Percentiles rank a stretch among this genome's conserved stretches.
These are phyloP conservation scores for Sordaria brevicollis DNA, from an alignment of 495 filamentous ascomycete species.

Conservation along the genomic window DNA sequence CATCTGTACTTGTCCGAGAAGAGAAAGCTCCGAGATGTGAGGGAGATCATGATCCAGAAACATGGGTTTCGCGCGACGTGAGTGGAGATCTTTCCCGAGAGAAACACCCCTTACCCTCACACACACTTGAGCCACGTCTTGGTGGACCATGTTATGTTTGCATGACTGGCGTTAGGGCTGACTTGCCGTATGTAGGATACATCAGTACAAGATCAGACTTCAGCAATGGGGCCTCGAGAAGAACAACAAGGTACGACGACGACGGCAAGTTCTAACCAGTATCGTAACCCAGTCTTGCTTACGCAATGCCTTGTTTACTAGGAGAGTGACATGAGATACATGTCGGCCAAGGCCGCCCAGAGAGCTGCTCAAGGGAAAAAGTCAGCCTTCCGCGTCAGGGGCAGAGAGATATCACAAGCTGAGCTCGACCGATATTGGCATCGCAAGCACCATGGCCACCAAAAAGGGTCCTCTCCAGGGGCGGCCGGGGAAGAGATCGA, in stretches of 20 bases:
- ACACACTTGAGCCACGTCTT: not conserved
- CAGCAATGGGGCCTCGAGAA: not conserved
- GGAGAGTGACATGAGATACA: not conserved
- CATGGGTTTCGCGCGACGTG: not conserved
- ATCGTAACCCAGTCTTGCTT: not conserved
- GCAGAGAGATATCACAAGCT: not conserved
- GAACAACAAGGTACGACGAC: not conserved
- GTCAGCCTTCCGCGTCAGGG: not conserved
- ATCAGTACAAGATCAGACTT: not conserved
- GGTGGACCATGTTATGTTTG: no score
- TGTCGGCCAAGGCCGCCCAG: not conserved
- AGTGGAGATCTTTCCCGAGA: not conserved
- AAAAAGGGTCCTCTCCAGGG: not conserved
- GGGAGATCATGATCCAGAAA: not conserved
- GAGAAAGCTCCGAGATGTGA: not conserved
- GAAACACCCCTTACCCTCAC: not conserved
- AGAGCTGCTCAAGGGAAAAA: not conserved
- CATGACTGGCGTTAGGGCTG: not conserved
- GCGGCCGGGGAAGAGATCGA: not conserved
- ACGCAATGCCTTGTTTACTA: not conserved
- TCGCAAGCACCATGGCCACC: not conserved
- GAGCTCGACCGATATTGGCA: not conserved
- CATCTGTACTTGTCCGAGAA: not conserved
- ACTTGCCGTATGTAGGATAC: not conserved
- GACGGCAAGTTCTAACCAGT: not conserved